Percentiles rank a stretch among this genome's conserved stretches.
phyloP scores from a whole-genome alignment of 1,284 basidiomycete species.

The Amylostereum chailletii region DNA sequence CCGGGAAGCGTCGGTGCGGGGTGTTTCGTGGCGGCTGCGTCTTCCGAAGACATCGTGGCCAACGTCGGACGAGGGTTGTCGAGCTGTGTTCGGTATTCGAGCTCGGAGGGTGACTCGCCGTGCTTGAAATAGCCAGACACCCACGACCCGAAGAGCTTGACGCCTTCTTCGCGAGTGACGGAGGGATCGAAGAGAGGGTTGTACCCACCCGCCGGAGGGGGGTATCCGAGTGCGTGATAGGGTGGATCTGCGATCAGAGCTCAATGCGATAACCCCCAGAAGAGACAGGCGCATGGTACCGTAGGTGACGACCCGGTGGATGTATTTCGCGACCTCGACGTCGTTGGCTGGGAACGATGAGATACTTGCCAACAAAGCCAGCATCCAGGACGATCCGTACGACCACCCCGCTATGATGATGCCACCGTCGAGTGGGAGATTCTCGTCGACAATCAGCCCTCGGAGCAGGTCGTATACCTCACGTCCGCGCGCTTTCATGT shows the following conservation, averaged over 20 bases:
- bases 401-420: conserved; percentile 15
- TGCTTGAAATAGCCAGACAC: conserved; percentile 21
- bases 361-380: conserved; percentile 12
- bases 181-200: conserved; percentile 16
- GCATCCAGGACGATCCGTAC: conserved; percentile 12
- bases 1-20: conserved; percentile 10
- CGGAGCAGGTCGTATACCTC: conserved; percentile 12
- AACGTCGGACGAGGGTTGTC: conserved; percentile 9
- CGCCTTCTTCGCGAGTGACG: conserved; percentile 11
- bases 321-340: conserved; percentile 1
- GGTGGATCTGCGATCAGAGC: conserved; percentile 6
- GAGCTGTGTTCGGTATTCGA: conserved; percentile 3
- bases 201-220: conserved; percentile 13
- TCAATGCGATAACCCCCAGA: not conserved
- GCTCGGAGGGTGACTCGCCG: conserved; percentile 7
- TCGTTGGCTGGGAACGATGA: conserved; percentile 7
- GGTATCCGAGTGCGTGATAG: conserved; percentile 14
- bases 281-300: not conserved
- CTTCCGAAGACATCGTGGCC: conserved; percentile 10
- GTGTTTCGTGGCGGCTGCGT: conserved; percentile 8
- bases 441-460: conserved; percentile 8
- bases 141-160: conserved; percentile 14
- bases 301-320: conserved; percentile 4
- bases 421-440: conserved; percentile 6
- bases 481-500: conserved; percentile 9